Conservation (phyloP, 345 rosid genomes). For the Schrenkiella parvula region DNA sequence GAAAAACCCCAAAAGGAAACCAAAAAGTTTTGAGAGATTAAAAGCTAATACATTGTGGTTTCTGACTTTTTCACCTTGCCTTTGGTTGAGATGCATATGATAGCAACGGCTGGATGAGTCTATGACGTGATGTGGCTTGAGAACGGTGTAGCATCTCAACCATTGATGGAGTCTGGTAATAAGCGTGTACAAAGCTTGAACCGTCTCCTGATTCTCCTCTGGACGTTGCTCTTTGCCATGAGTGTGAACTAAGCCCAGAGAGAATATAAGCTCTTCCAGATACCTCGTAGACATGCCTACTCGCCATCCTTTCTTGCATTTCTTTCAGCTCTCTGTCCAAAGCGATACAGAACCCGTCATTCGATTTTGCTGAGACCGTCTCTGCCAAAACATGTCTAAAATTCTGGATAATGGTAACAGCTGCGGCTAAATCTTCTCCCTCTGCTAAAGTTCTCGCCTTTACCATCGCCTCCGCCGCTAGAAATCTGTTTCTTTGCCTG, state of each 20-base stretch:
- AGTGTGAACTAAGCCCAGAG: constrained; percentile 88
- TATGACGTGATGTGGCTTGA: constrained; percentile 64
- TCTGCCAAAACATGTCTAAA: constrained; percentile 46
- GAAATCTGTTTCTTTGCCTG: constrained; percentile 72
- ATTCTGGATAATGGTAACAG: constrained; percentile 53
- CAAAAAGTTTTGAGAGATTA: constrained; percentile 4
- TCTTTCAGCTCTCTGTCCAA: constrained; percentile 86
- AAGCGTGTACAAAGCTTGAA: constrained; percentile 62
- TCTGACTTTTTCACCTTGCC: constrained; percentile 52
- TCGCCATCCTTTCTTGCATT: constrained; percentile 81
- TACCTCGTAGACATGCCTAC: constrained; percentile 73
- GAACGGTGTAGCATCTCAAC: constrained; percentile 86
- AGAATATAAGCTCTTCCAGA: constrained; percentile 83
- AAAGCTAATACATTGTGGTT: background rate
- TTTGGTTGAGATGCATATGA: constrained; percentile 62
- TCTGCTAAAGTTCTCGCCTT: constrained; percentile 66
- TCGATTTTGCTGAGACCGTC: constrained; percentile 51
- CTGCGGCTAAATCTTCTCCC: constrained; percentile 58
- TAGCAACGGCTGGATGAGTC: constrained; percentile 58
- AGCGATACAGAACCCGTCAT: constrained; percentile 61
- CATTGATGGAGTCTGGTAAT: constrained; percentile 91
- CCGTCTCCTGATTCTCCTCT: constrained; percentile 64
- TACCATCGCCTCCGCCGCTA: constrained; percentile 75
- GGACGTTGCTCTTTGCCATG: constrained; percentile 91
- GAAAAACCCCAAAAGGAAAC: background rate